Evolutionary conservation across 2,329 filamentous ascomycete species (phyloP), one percentile per base, ranked within the genome.

Genomic region (Alternaria tenuissima): DNA sequence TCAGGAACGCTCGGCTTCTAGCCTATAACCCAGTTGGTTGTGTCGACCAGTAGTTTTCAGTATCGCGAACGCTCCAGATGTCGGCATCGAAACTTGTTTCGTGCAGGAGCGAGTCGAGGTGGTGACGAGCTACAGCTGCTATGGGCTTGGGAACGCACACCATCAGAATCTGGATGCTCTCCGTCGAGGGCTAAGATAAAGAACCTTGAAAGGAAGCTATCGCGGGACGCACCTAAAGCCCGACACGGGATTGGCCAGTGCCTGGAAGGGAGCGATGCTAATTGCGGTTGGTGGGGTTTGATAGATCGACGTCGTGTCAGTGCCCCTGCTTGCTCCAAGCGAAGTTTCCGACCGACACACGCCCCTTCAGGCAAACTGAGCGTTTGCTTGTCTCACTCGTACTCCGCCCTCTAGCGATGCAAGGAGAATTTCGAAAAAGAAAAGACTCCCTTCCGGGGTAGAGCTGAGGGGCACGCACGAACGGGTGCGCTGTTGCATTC

Each of bases 161-260:
- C 28, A 39, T n/a, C 44, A 57, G 36, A 44, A 55, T 59, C 55
- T 52, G 51, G 55, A 55, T 28, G 39, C 41, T 44, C 59, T 48
- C 59, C 48, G 54, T 52, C 32, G 30, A 24, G 54, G 53, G 55
- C 57, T 59, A 61, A 59, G 63, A 65, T 64, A 65, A 60, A 62
- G 56, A 52, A 56, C 48, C 57, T 58, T 51, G 56, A 41, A 54
- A 48, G 63, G 67, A 62, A 69, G 67, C 66, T 69, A 69, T 70
- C 65, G 62, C 67, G 66, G 70, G 62, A 72, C 66, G 70, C 65
- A 66, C 71, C 64, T 73, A 73, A 66, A 68, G 68, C 65, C 72
- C 69, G 71, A 58, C 53, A 66, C 53, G 52, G 62, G 62, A 72
- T 73, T 72, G 72, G 72, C 66, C 71, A 66, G 61, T 61, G 66